Evolutionary conservation across 2,329 filamentous ascomycete genomes (phyloP), one percentile per base, ranked within the genome.

Genomic region (Epichloe sibirici): DNA sequence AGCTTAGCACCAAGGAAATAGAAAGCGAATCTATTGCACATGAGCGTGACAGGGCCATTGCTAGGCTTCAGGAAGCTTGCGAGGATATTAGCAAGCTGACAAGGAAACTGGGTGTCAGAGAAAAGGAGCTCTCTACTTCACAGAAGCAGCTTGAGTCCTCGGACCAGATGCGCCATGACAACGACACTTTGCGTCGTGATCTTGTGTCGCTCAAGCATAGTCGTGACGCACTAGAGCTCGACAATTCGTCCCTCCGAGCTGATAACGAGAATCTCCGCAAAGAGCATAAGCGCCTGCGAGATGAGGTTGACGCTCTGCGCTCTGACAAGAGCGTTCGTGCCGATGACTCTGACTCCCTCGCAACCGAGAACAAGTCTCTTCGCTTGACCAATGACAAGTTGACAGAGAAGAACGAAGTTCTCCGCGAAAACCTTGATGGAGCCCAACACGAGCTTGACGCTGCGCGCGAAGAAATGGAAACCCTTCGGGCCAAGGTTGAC

Each of bases 11-110:
- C n/a, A 73, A 76, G 38, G 80, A 85, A 49, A 81, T 82, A 50
- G 77, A 82, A 56, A 81, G 78, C 54, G 78, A 83, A 56, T 77
- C 81, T 3, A 67, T 86, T 43, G 73, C 74, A 3, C 74, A 78
- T 34, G 85, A 88, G 65, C 77, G 82, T 34, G 83, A 87, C 58
- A 79, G 81, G 46, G 77, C 84, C 39, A 72, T 85, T 48, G 75
- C 74, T 49, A 82, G 83, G 59, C 72, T 83, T 5, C 77, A 78
- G 31, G 74, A 81, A 49, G 81, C 81, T 4, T 82, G 78, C 42
- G 72, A 76, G 46, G 79, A 77, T 37, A 77, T 79, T 57, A 78
- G 73, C 57, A 72, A 74, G 54, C 67, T 74, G 28, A 73, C 71
- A 38, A 65, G 68, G 21, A 72, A 71, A 57, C 59, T 74, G 15